Base-by-base conservation (phyloP, 2,329 filamentous ascomycete species). In the Leptographium galeiforme region DNA sequence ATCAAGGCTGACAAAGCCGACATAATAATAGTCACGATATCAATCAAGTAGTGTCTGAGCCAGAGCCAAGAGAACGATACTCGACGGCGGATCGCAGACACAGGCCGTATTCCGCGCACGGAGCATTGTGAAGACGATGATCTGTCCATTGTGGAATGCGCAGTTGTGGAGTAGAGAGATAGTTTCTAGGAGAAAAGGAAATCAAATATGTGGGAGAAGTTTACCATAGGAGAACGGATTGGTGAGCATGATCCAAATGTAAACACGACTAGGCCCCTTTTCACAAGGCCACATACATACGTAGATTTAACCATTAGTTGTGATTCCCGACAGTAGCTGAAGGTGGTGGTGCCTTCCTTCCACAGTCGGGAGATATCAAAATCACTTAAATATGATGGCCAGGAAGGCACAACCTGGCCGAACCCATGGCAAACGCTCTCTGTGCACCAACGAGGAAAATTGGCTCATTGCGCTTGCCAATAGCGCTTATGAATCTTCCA, bases 31-130 rank as follows among this genome's bases (percentile, higher is more conserved):
- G 82, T 85, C 19, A 84, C 51, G 51, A 87, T 75, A 61, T 87
- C 84, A 13, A 85, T 67, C 73, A 78, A 82, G 6, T 81, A 84
- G 10, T 72, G 71, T 64, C 82, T 85, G 58, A 86, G 64, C 84
- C 38, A 52, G 13, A 84, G 80, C 4, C 83, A 81, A 58, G 87
- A 84, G 4, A 52, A 30, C 8, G 53, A 50, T 12, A 49, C 13
- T 16, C 25, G 6, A 4, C 34, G 8, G 33, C 32, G 13, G 11
- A 49, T 48, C 5, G 34, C 8, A 8, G 34, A 36, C 4, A 36
- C 18, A 6, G 12, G 12, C 6, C 25, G 11, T 33, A 18, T 12
- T 50, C 25, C 25, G 10, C 12, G 38, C 12, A 12, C 4, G 16
- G 45, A 12, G 14, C 45, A 34, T 41, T 18, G 8, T 12, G 19